Percentiles rank a stretch among this genome's conserved stretches.
phyloP scores from a whole-genome alignment of 2,329 filamentous ascomycete species.

The Paraconiothyrium sp. region DNA sequence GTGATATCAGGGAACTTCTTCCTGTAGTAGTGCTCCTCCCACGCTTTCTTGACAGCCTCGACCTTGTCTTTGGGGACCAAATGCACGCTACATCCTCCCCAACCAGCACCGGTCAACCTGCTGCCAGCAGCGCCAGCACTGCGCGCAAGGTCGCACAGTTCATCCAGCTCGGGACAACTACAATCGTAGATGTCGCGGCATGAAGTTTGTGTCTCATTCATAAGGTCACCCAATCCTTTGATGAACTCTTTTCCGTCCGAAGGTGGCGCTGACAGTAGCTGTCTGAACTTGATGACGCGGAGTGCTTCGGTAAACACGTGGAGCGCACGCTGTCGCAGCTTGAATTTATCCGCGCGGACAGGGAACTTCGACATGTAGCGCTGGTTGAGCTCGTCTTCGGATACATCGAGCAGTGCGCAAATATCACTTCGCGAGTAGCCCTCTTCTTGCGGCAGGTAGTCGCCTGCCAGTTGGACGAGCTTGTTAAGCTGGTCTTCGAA shows the following conservation, averaged over 20 bases:
- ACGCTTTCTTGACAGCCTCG: slow-evolving; percentile 76
- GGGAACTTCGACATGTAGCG: slow-evolving; percentile 89
- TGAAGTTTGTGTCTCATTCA: slow-evolving; percentile 90
- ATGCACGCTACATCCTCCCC: slow-evolving; percentile 97
- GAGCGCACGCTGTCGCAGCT: slow-evolving; percentile 83
- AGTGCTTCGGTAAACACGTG: slow-evolving; percentile 93
- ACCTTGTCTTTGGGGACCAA: slow-evolving; percentile 87
- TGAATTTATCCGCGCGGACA: slow-evolving; percentile 86
- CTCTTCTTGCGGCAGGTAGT: slow-evolving; percentile 78
- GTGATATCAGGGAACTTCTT: slow-evolving; percentile 74
- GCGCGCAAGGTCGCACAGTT: slow-evolving; percentile 82
- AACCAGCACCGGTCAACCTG: slow-evolving; percentile 89
- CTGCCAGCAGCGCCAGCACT: slow-evolving; percentile 84
- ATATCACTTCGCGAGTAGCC: slow-evolving; percentile 92
- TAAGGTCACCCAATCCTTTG: slow-evolving; percentile 76
- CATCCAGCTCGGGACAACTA: slow-evolving; percentile 90
- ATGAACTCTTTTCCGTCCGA: slow-evolving; percentile 71
- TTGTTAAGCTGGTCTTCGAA: slow-evolving; percentile 73
- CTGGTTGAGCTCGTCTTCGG: slow-evolving; percentile 75
- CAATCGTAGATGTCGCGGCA: slow-evolving; percentile 91
- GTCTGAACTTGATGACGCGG: slow-evolving; percentile 84
- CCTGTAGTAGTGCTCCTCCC: slow-evolving; percentile 83
- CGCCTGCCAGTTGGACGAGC: slow-evolving; percentile 73
- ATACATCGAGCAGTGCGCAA: slow-evolving; percentile 73
- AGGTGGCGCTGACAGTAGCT: slow-evolving; percentile 67